These are phyloP conservation scores for Thalassiosira gravida DNA, from an alignment of 352 stramenopile genomes.

Conservation along the genomic window DNA sequence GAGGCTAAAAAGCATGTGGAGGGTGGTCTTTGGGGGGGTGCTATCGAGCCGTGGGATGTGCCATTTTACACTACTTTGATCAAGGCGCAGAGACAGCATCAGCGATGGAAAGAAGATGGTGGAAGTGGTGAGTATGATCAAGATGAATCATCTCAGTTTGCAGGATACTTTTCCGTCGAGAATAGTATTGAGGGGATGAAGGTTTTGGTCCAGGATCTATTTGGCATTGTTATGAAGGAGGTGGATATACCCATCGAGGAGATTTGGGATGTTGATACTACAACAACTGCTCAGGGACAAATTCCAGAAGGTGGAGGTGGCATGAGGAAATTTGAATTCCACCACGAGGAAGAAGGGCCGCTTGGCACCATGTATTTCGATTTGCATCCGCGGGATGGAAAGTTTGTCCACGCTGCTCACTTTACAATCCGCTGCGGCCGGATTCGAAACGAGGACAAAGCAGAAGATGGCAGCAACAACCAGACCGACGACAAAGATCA, in stretches of 20 bases:
- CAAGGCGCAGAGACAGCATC: conserved; percentile 58
- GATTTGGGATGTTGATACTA: conserved; percentile 85
- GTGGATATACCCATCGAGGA: conserved; percentile 87
- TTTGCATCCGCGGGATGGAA: conserved; percentile 89
- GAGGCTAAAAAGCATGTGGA: conserved; percentile 66
- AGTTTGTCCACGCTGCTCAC: conserved; percentile 88
- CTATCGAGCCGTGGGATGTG: conserved; percentile 92
- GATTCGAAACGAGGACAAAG: conserved; percentile 42
- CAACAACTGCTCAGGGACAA: neutral
- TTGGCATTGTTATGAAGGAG: conserved; percentile 90
- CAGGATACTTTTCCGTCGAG: no score
- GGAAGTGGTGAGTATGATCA: conserved; percentile 45
- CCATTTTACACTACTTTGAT: conserved; percentile 90
- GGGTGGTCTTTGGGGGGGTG: conserved; percentile 11
- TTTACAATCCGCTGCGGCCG: conserved; percentile 96
- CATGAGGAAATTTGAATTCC: conserved; percentile 89
- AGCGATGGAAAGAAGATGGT: conserved; percentile 37
- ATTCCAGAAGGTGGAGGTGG: conserved; percentile 7
- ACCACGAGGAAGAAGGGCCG: conserved; percentile 67
- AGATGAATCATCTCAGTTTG: no score
- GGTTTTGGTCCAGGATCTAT: conserved; percentile 89
- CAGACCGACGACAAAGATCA: conserved; percentile 75
- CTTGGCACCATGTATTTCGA: conserved; percentile 94
- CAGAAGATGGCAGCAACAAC: conserved; percentile 20
- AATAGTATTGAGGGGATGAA: no score